phyloP scores from a whole-genome alignment of 495 filamentous ascomycete genomes.

The Aspergillus bridgeri region DNA sequence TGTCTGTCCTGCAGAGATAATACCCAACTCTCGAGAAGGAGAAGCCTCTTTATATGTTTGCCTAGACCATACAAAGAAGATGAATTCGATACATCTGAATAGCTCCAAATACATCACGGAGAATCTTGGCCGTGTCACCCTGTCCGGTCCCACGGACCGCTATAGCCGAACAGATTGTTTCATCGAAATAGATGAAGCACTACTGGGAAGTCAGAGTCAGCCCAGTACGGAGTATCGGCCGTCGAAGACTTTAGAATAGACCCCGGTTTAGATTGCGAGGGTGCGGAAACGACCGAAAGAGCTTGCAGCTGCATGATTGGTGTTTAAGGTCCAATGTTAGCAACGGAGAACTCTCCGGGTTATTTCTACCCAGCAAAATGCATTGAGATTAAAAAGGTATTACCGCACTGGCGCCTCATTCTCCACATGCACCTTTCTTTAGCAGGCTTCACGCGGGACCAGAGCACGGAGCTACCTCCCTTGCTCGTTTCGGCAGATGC shows the following conservation, averaged over 20 bases:
- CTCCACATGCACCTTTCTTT: background rate
- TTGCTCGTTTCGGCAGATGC: slow-evolving; percentile 6
- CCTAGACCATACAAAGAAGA: background rate
- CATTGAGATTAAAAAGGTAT: background rate
- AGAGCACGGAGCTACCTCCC: background rate
- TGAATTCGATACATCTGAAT: background rate
- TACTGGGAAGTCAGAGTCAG: slow-evolving; percentile 13
- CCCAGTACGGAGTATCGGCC: slow-evolving; percentile 1
- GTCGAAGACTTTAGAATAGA: slow-evolving; percentile 6
- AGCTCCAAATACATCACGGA: background rate
- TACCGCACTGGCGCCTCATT: background rate
- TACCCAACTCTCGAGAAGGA: slow-evolving; percentile 10
- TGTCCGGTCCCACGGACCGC: slow-evolving; percentile 24
- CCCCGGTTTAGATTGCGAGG: slow-evolving; percentile 14
- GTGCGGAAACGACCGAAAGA: slow-evolving; percentile 1
- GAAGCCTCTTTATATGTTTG: slow-evolving; percentile 25
- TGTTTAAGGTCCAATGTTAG: slow-evolving; percentile 11
- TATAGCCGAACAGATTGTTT: slow-evolving; percentile 22
- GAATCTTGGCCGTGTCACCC: slow-evolving; percentile 2
- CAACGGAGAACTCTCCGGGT: slow-evolving; percentile 29
- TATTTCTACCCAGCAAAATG: slow-evolving; percentile 8
- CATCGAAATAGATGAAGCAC: slow-evolving; percentile 9
- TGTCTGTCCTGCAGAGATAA: slow-evolving; percentile 35
- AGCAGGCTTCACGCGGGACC: background rate
- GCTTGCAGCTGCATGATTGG: slow-evolving; percentile 3